These are phyloP conservation scores for Diplocarpon rosae DNA, from an alignment of 2,329 filamentous ascomycete species.

Conservation along the genomic window DNA sequence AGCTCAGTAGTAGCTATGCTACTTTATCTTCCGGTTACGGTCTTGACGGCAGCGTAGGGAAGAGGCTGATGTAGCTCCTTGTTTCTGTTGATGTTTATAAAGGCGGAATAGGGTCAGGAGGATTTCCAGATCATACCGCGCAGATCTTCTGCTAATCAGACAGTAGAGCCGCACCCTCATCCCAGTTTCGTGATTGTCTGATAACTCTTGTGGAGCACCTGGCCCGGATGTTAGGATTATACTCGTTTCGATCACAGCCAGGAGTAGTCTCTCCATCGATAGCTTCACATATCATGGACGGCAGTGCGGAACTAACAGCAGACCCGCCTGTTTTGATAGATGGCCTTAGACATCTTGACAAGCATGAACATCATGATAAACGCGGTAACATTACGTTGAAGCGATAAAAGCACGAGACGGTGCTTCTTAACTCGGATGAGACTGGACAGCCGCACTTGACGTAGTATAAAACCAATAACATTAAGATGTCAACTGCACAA, in stretches of 20 bases:
- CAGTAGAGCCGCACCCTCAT: not conserved
- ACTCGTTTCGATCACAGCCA: not conserved
- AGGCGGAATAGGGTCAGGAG: not conserved
- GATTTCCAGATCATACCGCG: not conserved
- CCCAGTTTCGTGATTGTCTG: conserved; percentile 1
- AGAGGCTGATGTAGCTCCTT: not conserved
- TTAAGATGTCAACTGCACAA: too few relatives aligned
- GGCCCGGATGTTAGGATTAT: not conserved
- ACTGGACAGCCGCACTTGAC: too few relatives aligned
- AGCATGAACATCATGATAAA: not conserved
- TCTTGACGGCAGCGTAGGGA: not conserved
- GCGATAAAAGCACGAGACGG: not conserved
- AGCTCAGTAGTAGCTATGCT: not conserved
- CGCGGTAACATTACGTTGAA: not conserved
- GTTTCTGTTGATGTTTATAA: not conserved
- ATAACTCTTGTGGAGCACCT: not conserved
- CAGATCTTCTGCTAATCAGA: conserved; percentile 1
- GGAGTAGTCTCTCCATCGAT: conserved; percentile 1
- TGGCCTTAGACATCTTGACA: not conserved
- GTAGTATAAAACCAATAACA: too few relatives aligned
- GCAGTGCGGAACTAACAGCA: not conserved
- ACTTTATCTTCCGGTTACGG: not conserved
- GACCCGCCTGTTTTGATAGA: not conserved
- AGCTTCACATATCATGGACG: not conserved
- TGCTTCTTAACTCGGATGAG: too few relatives aligned